These are phyloP conservation scores for Starmerella vaccinii DNA, from an alignment of 805 yeast genomes.

Conservation along the genomic window DNA sequence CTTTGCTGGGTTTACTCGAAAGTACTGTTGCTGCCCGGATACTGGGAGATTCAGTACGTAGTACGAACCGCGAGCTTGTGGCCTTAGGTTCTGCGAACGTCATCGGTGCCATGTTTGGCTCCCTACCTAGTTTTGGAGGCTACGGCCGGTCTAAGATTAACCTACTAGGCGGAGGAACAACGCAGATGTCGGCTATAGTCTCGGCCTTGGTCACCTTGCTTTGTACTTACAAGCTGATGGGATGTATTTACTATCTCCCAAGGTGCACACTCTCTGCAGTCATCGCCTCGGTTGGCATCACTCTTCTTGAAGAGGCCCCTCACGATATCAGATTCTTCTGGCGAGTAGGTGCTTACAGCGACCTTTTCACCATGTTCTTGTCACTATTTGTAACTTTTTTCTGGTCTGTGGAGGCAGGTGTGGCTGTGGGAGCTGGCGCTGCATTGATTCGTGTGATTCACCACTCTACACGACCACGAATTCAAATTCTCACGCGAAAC, in stretches of 20 bases:
- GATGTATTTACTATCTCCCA: constrained; percentile 63
- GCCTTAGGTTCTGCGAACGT: constrained; percentile 76
- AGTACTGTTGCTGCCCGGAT: constrained; percentile 88
- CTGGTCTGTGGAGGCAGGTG: constrained; percentile 81
- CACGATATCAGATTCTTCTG: constrained; percentile 64
- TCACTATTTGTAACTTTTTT: constrained; percentile 55
- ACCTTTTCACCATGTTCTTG: constrained; percentile 55
- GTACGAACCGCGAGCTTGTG: constrained; percentile 80
- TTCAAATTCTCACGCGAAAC: constrained; percentile 67
- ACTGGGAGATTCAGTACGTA: constrained; percentile 44
- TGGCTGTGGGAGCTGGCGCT: constrained; percentile 73
- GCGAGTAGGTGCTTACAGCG: constrained; percentile 64
- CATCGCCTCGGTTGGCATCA: constrained; percentile 65
- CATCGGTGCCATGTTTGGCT: constrained; percentile 44
- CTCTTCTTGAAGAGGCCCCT: constrained; percentile 76
- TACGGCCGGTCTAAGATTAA: constrained; percentile 88
- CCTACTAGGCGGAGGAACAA: constrained; percentile 75
- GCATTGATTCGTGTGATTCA: constrained; percentile 70
- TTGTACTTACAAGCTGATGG: constrained; percentile 50
- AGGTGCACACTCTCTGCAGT: constrained; percentile 69
- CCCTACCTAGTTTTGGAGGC: constrained; percentile 90
- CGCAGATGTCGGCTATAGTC: constrained; percentile 72
- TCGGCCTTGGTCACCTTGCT: constrained; percentile 69
- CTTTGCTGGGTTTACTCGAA: constrained; percentile 84
- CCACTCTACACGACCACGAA: constrained; percentile 70